These are phyloP conservation scores for Trichomonascaceae sp. DNA, from an alignment of 1,139 yeast genomes.

Conservation along the genomic window DNA sequence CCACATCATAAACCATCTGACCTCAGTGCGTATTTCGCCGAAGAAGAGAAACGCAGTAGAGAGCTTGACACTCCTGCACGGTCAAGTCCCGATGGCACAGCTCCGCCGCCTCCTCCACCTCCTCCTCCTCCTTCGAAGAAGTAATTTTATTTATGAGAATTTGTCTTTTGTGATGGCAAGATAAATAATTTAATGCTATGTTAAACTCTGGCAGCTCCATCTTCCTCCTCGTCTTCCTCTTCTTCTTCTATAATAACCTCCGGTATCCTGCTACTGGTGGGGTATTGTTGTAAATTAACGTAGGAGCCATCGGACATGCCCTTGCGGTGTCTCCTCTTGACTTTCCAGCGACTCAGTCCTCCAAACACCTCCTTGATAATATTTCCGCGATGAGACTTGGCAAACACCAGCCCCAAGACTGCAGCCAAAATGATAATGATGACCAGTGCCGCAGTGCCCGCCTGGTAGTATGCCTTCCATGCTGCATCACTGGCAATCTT, in stretches of 20 bases:
- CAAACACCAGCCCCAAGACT: constrained; percentile 11
- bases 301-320: constrained; percentile 6
- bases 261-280: neutral
- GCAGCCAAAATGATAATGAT: constrained; percentile 19
- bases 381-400: constrained; percentile 5
- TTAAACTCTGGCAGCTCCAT: too few species aligned
- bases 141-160: neutral
- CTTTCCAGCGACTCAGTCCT: constrained; percentile 19
- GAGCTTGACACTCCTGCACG: constrained; percentile 18
- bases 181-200: too few species aligned
- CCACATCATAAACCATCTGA: constrained; percentile 10
- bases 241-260: neutral
- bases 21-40: constrained; percentile 24
- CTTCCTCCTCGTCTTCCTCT: neutral
- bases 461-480: constrained; percentile 27
- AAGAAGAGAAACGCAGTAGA: constrained; percentile 23
- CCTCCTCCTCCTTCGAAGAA: constrained; percentile 10
- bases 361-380: constrained; percentile 13
- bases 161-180: too few species aligned
- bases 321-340: constrained; percentile 3
- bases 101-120: constrained; percentile 11
- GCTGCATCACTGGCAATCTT: constrained; percentile 22
- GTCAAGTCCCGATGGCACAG: constrained; percentile 1
- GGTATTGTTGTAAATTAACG: constrained; percentile 4
- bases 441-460: constrained; percentile 27